Evolutionary conservation across 2,329 filamentous ascomycete genomes (phyloP), one percentile per base, ranked within the genome.

Genomic region (Aspergillus floridensis): DNA sequence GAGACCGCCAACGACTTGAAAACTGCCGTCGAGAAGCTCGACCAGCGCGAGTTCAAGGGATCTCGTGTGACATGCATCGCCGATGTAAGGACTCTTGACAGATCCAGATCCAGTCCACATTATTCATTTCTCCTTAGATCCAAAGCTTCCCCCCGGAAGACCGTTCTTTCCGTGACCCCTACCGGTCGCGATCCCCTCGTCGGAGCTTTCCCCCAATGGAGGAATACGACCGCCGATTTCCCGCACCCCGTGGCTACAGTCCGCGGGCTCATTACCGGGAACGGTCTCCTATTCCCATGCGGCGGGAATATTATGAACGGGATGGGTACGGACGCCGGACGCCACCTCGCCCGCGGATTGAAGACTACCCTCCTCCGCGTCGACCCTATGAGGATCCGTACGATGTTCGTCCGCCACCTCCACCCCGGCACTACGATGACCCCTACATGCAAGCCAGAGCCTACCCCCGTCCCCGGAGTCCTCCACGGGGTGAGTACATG

Each of bases 11-110:
- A 87, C 66, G 95, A 99, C 72, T 81, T 99, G 60, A 92, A 91
- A 74, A 89, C 88, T 61, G 95, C 95, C 56, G 91, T 98, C 59
- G 92, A 97, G 76, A 97, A 97, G 79, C 89, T 99, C 64, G 92
- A 98, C 76, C 88, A 88, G 66, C 88, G 88, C 74, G 92, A 96
- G 72, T 98, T 98, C 79, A 97, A 97, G 82, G 92, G 92, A 69
- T 87, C 87, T 66, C 85, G 87, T 66, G 93, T 99, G 67, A 88
- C 85, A 66, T 99, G 95, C 78, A 82, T 90, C 70, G 88, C 92
- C 70, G 93, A 97, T 80, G 93, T 98, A 84, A 75, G 88, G 63
- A 64, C 57, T 50, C 63, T 58, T 57, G 59, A 53, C 68, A 65
- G 56, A 64, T 65, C 60, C 66, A 64, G 62, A 61, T 71, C 65